Conservation (phyloP, 257 asterid species). For the Jaltomata sinuosa region DNA sequence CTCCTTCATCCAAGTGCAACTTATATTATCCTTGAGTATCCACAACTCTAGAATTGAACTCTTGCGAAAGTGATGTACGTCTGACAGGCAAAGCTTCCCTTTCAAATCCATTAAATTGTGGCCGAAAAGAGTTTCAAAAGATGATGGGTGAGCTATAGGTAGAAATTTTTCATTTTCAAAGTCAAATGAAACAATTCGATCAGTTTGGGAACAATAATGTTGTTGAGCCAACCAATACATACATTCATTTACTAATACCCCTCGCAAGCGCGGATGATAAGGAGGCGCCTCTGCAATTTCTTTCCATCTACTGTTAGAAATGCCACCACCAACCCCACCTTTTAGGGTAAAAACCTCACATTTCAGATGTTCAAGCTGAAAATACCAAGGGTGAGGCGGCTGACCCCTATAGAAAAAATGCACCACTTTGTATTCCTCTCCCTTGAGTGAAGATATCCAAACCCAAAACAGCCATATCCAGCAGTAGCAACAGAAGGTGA, state of each 20-base stretch:
- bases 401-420: not conserved
- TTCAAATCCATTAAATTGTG: not conserved
- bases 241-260: not conserved
- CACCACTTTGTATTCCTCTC: not conserved
- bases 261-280: not conserved
- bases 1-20: not conserved
- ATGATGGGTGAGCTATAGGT: not conserved
- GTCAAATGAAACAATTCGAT: not conserved
- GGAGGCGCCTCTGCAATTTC: not conserved
- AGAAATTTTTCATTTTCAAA: not conserved
- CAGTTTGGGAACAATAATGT: not conserved
- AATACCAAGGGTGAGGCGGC: not conserved
- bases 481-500: not conserved
- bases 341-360: not conserved
- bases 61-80: not conserved
- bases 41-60: not conserved
- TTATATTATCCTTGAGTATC: not conserved
- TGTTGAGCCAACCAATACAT: not conserved
- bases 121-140: not conserved
- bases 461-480: not conserved
- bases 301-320: not conserved
- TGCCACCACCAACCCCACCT: not conserved
- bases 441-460: not conserved
- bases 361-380: not conserved
- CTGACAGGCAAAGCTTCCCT: not conserved